Evolutionary conservation across 2,329 filamentous ascomycete genomes (phyloP), one percentile per base, ranked within the genome.

Genomic region (Claviceps sp.): DNA sequence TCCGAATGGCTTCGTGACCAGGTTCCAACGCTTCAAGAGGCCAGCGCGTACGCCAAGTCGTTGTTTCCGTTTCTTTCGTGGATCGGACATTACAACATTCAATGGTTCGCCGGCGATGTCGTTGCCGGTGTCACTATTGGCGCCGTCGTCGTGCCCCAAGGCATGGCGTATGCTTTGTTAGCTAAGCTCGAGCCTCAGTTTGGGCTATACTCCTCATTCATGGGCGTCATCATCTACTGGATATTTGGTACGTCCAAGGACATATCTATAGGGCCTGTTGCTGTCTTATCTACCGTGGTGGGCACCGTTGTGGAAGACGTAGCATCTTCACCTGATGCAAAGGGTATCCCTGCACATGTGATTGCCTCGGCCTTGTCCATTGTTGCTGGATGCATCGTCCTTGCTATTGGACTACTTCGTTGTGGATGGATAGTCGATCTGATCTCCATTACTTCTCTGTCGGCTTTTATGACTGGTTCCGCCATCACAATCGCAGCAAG

Each of bases 221-320:
- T 96, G 78, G 93, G 91, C 49, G 90, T 95, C 16, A 67, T 95
- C 56, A 76, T 95, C 55, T 98, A 98, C 70, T 97, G 91, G 91
- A 86, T 96, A 64, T 97, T 97, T 63, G 93, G 90, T 38, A 98
- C 93, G 0, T 96, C 91, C 14, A 98, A 97, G 65, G 91, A 98
- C 67, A 97, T 98, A 63, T 96, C 91, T 10, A 97, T 97, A 52
- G 91, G 91, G 16, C 91, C 91, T 37, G 93, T 97, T 48, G 93
- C 93, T 40, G 93, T 97, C 58, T 86, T 97, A 78, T 97, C 90
- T 1, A 94, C 87, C 3, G 77, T 98, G 16, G 85, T 88, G 2
- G 93, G 93, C 45, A 85, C 85, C 50, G 82, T 97, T 49, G 82
- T 97, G 46, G 65, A 77, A 44, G 76, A 84, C 40, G 82, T 87